These are phyloP conservation scores for Amylostereum areolatum DNA, from an alignment of 1,284 basidiomycete species.

Conservation along the genomic window DNA sequence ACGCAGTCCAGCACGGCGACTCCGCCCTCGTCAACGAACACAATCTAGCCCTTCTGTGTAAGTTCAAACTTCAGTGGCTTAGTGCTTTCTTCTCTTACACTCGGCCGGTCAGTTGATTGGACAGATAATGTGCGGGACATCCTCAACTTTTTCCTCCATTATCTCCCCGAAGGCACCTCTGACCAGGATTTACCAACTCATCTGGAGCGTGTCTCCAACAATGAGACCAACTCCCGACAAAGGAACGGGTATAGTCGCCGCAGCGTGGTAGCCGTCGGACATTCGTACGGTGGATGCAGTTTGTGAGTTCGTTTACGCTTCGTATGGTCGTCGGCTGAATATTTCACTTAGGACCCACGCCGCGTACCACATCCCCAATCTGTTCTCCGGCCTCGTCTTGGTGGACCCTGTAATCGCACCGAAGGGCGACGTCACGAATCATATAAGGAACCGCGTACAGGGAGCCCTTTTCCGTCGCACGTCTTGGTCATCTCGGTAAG, in stretches of 20 bases:
- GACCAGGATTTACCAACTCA: constrained; percentile 37
- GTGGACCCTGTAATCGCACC: constrained; percentile 73
- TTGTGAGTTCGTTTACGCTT: constrained; percentile 37
- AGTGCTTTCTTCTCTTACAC: neutral
- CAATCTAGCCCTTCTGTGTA: constrained; percentile 49
- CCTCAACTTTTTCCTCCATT: constrained; percentile 61
- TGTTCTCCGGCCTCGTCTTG: constrained; percentile 72
- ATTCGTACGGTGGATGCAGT: constrained; percentile 77
- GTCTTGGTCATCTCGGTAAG: constrained; percentile 57
- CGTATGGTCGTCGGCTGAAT: too few relatives aligned
- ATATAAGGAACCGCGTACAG: constrained; percentile 19
- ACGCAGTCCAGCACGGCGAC: constrained; percentile 75
- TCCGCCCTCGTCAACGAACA: constrained; percentile 59
- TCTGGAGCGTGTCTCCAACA: constrained; percentile 37
- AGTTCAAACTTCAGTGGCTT: constrained; percentile 18
- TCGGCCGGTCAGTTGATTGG: constrained; percentile 54
- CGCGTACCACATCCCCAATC: constrained; percentile 52
- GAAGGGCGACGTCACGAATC: constrained; percentile 17
- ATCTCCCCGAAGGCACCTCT: constrained; percentile 38
- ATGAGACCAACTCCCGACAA: constrained; percentile 35
- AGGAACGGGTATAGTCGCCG: constrained; percentile 39
- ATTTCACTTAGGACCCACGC: constrained; percentile 50
- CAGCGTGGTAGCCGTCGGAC: constrained; percentile 63
- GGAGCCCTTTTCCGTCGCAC: constrained; percentile 61
- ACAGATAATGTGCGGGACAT: constrained; percentile 66